A percentile compares a stretch with the other conserved stretches of the same genome.
Evolutionary conservation across 2,329 filamentous ascomycete species (phyloP).

Genomic region (Colletotrichum paranaense): DNA sequence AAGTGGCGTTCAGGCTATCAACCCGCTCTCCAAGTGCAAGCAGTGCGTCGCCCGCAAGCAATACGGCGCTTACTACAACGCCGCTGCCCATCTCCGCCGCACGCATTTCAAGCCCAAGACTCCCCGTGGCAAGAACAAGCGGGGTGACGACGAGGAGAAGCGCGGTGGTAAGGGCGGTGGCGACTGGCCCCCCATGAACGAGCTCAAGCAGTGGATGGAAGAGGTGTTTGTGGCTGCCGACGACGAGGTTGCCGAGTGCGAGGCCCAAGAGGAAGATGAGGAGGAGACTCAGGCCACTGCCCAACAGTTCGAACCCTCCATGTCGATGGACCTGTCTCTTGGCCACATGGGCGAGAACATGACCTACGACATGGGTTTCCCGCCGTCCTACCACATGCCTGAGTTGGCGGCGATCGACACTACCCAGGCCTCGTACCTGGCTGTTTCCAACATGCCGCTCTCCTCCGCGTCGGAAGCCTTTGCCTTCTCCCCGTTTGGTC

Average conservation of each 20-base stretch:
- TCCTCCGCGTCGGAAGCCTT: slow-evolving; percentile 30
- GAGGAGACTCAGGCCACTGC: slow-evolving; percentile 42
- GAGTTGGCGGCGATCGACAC: slow-evolving; percentile 31
- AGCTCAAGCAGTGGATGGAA: slow-evolving; percentile 70
- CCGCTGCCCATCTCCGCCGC: slow-evolving; percentile 87
- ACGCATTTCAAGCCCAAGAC: slow-evolving; percentile 83
- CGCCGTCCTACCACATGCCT: slow-evolving; percentile 25
- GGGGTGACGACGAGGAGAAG: slow-evolving; percentile 56
- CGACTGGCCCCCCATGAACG: slow-evolving; percentile 66
- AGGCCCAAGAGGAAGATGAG: slow-evolving; percentile 24
- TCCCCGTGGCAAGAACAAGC: slow-evolving; percentile 55
- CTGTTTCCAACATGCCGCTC: slow-evolving; percentile 29
- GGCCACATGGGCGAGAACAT: slow-evolving; percentile 33
- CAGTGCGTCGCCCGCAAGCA: slow-evolving; percentile 80
- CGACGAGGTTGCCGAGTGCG: slow-evolving; percentile 43
- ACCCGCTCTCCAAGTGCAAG: slow-evolving; percentile 83
- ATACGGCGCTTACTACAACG: slow-evolving; percentile 95
- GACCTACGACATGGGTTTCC: slow-evolving; percentile 25
- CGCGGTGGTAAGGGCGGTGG: slow-evolving; percentile 66
- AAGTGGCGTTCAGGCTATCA: slow-evolving; percentile 63
- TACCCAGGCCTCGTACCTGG: slow-evolving; percentile 22
- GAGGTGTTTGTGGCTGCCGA: slow-evolving; percentile 58
- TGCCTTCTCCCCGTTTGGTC: slow-evolving; percentile 25
- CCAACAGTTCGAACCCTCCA: slow-evolving; percentile 16
- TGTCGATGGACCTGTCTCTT: slow-evolving; percentile 29